A percentile compares a stretch with the other conserved stretches of the same genome.
Evolutionary conservation across 1,139 yeast species (phyloP).

Genomic region (Taphrina pruni): DNA sequence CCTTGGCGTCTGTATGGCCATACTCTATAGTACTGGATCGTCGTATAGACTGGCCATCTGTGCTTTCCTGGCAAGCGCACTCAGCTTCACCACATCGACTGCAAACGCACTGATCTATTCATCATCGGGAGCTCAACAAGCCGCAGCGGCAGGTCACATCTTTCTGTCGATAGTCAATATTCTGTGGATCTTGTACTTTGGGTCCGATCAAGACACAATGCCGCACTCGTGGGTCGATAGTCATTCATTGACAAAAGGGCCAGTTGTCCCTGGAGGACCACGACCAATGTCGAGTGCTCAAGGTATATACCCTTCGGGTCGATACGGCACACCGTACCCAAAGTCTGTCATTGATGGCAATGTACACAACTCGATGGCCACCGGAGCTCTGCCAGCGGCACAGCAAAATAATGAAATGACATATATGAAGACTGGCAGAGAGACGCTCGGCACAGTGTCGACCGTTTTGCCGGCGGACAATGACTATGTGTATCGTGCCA

Average conservation of each 20-base stretch:
- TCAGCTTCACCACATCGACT: conserved; percentile 57
- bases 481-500: conserved; percentile 82
- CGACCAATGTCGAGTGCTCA: conserved; percentile 36
- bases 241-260: conserved; percentile 31
- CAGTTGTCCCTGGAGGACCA: conserved; percentile 20
- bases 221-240: conserved; percentile 85
- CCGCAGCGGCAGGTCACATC: conserved; percentile 93
- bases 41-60: conserved; percentile 22
- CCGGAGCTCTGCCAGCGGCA: conserved; percentile 7
- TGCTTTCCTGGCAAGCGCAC: conserved; percentile 33
- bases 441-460: conserved; percentile 25
- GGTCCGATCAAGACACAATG: conserved; percentile 60
- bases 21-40: conserved; percentile 6
- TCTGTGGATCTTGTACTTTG: conserved; percentile 83
- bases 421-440: conserved; percentile 47
- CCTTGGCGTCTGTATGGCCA: conserved; percentile 53
- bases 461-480: conserved; percentile 50
- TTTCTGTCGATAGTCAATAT: conserved; percentile 78
- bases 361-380: conserved; percentile 6
- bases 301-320: conserved; percentile 22
- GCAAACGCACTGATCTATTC: conserved; percentile 79
- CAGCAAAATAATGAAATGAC: conserved; percentile 48
- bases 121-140: conserved; percentile 68
- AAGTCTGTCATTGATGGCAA: conserved; percentile 24
- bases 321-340: conserved; percentile 41